phyloP scores from a whole-genome alignment of 78 protist species.

The Dictyostelium intermedium region DNA sequence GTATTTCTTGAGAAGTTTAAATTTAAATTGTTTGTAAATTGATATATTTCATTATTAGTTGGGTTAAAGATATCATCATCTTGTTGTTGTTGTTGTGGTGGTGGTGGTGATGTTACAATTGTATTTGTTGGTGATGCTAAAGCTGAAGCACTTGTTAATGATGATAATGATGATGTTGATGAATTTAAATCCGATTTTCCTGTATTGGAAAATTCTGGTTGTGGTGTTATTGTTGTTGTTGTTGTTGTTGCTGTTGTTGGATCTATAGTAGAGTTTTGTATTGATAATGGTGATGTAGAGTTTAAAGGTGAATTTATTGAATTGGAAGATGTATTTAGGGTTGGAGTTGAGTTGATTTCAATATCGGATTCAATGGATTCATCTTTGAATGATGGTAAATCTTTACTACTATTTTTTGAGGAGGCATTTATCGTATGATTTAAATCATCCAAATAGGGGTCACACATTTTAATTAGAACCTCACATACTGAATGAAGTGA shows the following conservation, averaged over 20 bases:
- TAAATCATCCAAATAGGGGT: constrained; percentile 44
- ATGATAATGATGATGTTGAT: neutral
- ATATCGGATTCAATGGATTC: constrained; percentile 43
- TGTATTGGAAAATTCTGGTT: neutral
- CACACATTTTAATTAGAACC: constrained; percentile 63
- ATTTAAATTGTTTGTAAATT: neutral
- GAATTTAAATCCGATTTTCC: neutral
- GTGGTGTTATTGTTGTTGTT: too few relatives aligned
- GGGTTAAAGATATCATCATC: neutral
- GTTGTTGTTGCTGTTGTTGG: too few relatives aligned
- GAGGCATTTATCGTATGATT: neutral
- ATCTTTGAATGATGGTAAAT: constrained; percentile 57
- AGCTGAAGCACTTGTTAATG: neutral
- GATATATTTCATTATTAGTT: neutral
- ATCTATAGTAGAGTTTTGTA: neutral
- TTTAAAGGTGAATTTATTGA: neutral
- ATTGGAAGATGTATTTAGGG: neutral
- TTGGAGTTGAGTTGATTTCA: neutral
- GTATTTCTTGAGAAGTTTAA: neutral
- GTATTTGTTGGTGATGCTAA: neutral
- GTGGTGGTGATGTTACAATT: neutral
- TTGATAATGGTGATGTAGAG: neutral
- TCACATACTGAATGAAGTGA: constrained; percentile 35
- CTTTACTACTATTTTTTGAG: neutral
- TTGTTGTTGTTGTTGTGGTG: neutral